Evolutionary conservation across 805 yeast genomes (phyloP).

Genomic region (Cyberlindnera mrakii): DNA sequence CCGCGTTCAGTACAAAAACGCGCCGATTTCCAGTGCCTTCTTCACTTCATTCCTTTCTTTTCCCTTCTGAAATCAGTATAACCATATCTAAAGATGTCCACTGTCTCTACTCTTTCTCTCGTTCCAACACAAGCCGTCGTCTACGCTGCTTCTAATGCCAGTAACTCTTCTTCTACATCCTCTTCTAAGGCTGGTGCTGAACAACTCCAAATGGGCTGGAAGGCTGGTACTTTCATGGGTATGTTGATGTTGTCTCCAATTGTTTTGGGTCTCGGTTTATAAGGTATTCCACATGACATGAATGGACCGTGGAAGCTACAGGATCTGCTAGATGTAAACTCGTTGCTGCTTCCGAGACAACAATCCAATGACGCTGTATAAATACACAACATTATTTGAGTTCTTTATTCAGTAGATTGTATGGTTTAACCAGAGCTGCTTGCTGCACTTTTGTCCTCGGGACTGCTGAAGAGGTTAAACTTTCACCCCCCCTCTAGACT

Average conservation of each 20-base stretch:
- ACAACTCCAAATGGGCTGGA: slow-evolving; percentile 33
- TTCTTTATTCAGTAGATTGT: too few species aligned
- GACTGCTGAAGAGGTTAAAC: too few species aligned
- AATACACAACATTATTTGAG: too few species aligned
- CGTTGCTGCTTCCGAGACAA: too few species aligned
- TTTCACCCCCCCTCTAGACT: too few species aligned
- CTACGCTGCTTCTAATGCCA: slow-evolving; percentile 11
- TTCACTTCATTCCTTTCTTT: not conserved
- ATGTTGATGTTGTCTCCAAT: slow-evolving; percentile 33
- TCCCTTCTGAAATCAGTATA: not conserved
- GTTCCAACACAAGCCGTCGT: slow-evolving; percentile 25
- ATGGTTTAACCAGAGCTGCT: too few species aligned
- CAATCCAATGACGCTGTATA: too few species aligned
- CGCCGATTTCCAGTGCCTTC: not conserved
- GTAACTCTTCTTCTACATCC: slow-evolving; percentile 15
- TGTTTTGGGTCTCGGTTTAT: slow-evolving; percentile 25
- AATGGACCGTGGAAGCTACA: too few species aligned
- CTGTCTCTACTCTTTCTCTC: slow-evolving; percentile 18
- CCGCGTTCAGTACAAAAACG: too few species aligned
- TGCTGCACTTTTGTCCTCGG: too few species aligned
- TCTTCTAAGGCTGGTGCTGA: slow-evolving; percentile 27
- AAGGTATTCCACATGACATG: slow-evolving; percentile 4
- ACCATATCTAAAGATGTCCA: slow-evolving; percentile 2
- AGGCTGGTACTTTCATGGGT: slow-evolving; percentile 33
- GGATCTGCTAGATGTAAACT: too few species aligned